Percentiles rank a stretch among this genome's conserved stretches.
phyloP scores from a whole-genome alignment of 2,329 filamentous ascomycete species.

The Neofusicoccum umdonicola region DNA sequence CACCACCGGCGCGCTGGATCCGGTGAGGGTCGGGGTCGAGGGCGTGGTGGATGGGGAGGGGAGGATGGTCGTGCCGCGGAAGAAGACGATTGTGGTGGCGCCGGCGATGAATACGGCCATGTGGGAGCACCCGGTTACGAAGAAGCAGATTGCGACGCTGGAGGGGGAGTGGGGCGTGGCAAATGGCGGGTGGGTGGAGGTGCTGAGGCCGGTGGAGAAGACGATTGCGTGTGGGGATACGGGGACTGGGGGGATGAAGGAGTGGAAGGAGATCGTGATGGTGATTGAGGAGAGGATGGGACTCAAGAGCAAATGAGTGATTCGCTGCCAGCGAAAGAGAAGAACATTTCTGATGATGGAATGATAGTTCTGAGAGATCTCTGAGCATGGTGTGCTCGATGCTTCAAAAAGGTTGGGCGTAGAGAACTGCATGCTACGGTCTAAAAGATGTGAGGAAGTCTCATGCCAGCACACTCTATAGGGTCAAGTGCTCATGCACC shows the following conservation, averaged over 20 bases:
- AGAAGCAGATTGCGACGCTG: conserved; percentile 66
- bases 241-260: conserved; percentile 78
- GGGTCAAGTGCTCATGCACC: too few species aligned
- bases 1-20: conserved; percentile 60
- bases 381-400: too few species aligned
- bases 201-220: conserved; percentile 73
- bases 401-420: too few species aligned
- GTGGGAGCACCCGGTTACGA: conserved; percentile 83
- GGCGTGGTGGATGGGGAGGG: neutral
- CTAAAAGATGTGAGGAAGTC: too few species aligned
- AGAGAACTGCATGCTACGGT: too few species aligned
- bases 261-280: conserved; percentile 72
- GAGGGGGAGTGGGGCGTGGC: conserved; percentile 70
- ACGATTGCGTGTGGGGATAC: conserved; percentile 80
- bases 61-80: conserved; percentile 28
- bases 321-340: too few species aligned
- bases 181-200: conserved; percentile 59
- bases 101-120: conserved; percentile 88
- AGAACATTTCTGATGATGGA: too few species aligned
- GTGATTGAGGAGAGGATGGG: conserved; percentile 57
- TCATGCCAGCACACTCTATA: too few species aligned
- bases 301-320: neutral
- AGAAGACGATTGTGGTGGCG: conserved; percentile 71
- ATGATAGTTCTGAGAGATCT: too few species aligned
- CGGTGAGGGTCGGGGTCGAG: neutral